Evolutionary conservation across 2,329 filamentous ascomycete species (phyloP), one percentile per base, ranked within the genome.

Genomic region (Kalaharituber pfeilii): DNA sequence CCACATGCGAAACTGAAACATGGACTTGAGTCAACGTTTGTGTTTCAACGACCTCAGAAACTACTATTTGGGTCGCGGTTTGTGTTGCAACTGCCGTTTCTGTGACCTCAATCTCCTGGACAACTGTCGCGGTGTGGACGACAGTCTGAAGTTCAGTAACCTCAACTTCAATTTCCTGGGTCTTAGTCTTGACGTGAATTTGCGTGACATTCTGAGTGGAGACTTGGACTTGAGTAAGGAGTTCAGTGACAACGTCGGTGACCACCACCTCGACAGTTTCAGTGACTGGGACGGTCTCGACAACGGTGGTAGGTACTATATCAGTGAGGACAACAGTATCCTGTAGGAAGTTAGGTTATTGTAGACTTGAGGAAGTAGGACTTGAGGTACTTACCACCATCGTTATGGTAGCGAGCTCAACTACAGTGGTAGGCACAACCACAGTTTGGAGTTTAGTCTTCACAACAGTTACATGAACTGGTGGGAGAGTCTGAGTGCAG

Each of bases 401-500:
- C 24, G 49, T 15, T 27, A 24, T 15, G 11, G 49, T 22, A 51
- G 45, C n/a, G 15, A 20, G 15, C 25, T 24, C 28, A 18, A 33
- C 36, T 7, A 52, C 33, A 25, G 50, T 52, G 28, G 53, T 58
- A n/a, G 42, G 49, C 15, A 52, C 39, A 29, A 49, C 3, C 25
- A 33, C n/a, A 24, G 25, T 54, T 22, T 50, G 52, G 24, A 53
- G 54, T 18, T 36, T n/a, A n/a, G 25, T 54, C 22, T 50, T 53
- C 26, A 53, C 54, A 22, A 58, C 51, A 11, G 59, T 61, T 36
- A 61, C 44, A 42, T 60, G 56, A 27, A 60, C 25, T 2, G 57
- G 59, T 13, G 59, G 57, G n/a, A 59, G 29, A 9, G 59, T 59
- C 55, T 61, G 54, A 11, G 56, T 47, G 26, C 42, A 61, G 51